Base-by-base conservation (phyloP, 805 yeast species). In the Pichia deserticola region DNA sequence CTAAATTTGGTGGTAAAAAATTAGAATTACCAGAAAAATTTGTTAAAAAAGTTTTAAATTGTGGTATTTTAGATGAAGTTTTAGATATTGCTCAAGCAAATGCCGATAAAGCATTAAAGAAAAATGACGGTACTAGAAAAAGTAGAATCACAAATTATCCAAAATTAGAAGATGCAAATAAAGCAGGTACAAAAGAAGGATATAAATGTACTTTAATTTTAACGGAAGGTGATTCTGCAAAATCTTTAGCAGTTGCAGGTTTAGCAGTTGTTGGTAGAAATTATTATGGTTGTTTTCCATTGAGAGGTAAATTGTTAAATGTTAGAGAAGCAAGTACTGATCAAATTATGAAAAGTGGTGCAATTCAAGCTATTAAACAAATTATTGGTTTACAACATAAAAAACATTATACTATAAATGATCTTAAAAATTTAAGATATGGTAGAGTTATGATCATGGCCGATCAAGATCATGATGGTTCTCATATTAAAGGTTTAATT, bases 391-490 rank as follows among this genome's bases (percentile, higher is more conserved):
- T 93, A 49, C 97, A 90, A 66, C 99, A 93, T 68, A 89, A 86
- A 60, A 92, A 89, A 68, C 74, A 73, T 40, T 93, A 93, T 63
- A 70, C 65, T 20, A 51, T 65, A 0, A 82, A 81, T 25, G 84
- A 82, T 55, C 73, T 86, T 13, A 78, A 78, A 50, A 81, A 84
- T 5, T 72, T 93, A 54, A 81, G 99, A 65, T 93, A 93, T 63
- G 99, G 99, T 36, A 96, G 89, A 65, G 78, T 93, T 46, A 93
- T 93, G 98, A 89, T 93, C 64, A 93, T 93, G 98, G 89, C 99
- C 7, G 99, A 93, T 85, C 99, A 93, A 70, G 99, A 93, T 88
- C 96, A 90, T 59, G 99, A 93, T 76, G 99, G 99, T 53, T 86
- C 96, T 15, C 99, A 93, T 72, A 93, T 93, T 65, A 93, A 93